Conservation (phyloP, 371 early-diverging fungal genomes). For the Circinella umbellata region DNA sequence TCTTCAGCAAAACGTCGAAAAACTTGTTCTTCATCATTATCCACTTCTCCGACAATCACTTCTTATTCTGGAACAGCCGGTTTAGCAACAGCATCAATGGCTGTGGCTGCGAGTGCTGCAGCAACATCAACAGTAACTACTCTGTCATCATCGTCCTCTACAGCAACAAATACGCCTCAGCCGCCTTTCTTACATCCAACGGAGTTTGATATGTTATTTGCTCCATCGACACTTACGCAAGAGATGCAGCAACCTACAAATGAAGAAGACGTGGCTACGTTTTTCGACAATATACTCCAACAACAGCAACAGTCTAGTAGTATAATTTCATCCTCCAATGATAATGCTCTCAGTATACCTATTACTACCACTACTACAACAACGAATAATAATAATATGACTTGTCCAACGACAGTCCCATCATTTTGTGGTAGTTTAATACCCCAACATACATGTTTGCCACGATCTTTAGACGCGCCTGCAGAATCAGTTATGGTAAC, state of each 20-base stretch:
- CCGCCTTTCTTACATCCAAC: constrained; percentile 3
- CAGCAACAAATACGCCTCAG: not conserved
- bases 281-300: constrained; percentile 3
- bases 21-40: not conserved
- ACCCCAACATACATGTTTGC: constrained; percentile 20
- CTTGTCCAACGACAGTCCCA: constrained; percentile 2
- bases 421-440: constrained; percentile 31
- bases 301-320: constrained; percentile 6
- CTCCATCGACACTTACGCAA: constrained; percentile 2
- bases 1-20: not conserved
- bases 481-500: constrained; percentile 53
- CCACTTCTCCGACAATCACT: not conserved
- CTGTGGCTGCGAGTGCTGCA: not conserved
- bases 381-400: not conserved
- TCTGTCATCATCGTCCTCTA: not conserved
- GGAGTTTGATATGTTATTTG: constrained; percentile 2
- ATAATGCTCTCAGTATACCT: not conserved
- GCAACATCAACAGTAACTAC: constrained; percentile 1
- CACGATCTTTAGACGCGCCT: not conserved
- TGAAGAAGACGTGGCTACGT: not conserved
- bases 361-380: not conserved
- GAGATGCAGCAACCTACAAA: not conserved
- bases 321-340: no score
- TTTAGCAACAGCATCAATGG: not conserved
- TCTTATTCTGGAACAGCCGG: not conserved